These are phyloP conservation scores for Fusarium sp. DNA, from an alignment of 2,329 filamentous ascomycete species.

Conservation along the genomic window DNA sequence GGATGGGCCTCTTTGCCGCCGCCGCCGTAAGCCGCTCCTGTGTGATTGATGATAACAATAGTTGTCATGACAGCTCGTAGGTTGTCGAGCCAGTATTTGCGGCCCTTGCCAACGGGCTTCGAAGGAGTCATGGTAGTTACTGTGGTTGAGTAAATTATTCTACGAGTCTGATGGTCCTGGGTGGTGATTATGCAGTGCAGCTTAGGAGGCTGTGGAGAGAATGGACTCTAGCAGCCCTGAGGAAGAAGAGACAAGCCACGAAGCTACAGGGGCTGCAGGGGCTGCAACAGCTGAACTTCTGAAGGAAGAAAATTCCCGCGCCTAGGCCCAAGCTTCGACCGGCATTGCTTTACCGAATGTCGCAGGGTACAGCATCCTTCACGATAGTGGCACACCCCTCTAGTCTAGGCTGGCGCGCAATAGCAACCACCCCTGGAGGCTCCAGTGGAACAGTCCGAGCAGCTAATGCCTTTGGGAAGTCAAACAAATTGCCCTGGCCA, in stretches of 20 bases:
- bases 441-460: no score
- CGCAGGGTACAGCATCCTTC: not conserved
- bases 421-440: not conserved
- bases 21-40: conserved; percentile 8
- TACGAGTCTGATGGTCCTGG: no score
- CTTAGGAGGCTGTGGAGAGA: no score
- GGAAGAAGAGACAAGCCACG: no score
- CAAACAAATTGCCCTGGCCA: not conserved
- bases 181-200: no score
- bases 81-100: conserved; percentile 17
- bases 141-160: not conserved
- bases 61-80: conserved; percentile 5
- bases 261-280: no score
- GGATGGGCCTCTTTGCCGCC: not conserved
- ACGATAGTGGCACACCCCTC: not conserved
- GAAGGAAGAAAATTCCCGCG: no score
- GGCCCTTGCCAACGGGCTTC: conserved; percentile 4
- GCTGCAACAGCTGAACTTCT: no score
- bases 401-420: not conserved
- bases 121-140: not conserved
- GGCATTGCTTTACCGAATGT: no score
- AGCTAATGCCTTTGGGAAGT: no score
- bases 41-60: conserved; percentile 13
- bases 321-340: no score
- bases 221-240: no score